Evolutionary conservation across 805 yeast genomes (phyloP), one percentile per base, ranked within the genome.

Genomic region (Cyberlindnera misumaiensis): DNA sequence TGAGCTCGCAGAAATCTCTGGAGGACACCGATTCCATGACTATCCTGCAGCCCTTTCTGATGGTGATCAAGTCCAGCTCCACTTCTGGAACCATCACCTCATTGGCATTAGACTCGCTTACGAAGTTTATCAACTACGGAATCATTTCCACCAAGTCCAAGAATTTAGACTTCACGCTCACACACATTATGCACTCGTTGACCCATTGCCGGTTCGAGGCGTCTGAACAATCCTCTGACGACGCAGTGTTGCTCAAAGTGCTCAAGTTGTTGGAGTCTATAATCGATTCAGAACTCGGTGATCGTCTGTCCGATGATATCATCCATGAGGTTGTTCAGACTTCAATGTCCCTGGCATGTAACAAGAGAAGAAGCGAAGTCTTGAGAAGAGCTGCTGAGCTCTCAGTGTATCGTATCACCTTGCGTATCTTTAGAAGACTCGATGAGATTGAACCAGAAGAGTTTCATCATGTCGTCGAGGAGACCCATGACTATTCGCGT

Each of bases 191-290:
- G 35, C 63, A 62, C 25, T 75, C 97, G 0, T 69, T 93, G 45
- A 85, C 97, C 1, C 96, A 87, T 56, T 93, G 97, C 62, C 75
- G 96, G 33, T 93, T 93, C 57, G 97, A 93, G 65, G 96, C 96
- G 3, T 83, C 93, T 0, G 96, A 89, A 55, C 95, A 87, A 57
- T 73, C 82, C 27, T 82, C 86, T 31, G 97, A 93, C 62, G 98
- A 93, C 57, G 84, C 94, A 0, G 90, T 93, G 3, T 65, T 93
- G 33, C 69, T 90, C 36, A 85, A 85, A 53, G 95, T 93, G 15
- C 73, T 93, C 45, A 68, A 82, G 32, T 65, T 90, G 18, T 66
- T 90, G 49, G 90, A 87, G 48, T 58, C 63, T 16, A 70, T 89
- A 12, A 70, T 88, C 12, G 67, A 70, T 15, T 76, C 89, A n/a